These are phyloP conservation scores for Paraurostyla sp. DNA, from an alignment of 73 alveolate genomes.

Conservation along the genomic window DNA sequence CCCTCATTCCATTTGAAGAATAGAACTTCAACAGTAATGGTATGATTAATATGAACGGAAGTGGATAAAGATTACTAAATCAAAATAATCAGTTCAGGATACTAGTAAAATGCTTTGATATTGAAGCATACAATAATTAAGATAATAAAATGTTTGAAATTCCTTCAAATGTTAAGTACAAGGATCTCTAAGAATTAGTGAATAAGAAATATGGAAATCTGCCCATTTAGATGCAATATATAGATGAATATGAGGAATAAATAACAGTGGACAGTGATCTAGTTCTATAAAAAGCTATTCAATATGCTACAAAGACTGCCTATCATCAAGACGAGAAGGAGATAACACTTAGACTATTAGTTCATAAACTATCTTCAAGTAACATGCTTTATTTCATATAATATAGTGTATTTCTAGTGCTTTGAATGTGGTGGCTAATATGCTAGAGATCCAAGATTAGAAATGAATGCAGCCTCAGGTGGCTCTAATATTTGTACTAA, in stretches of 20 bases:
- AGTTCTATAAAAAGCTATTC: conserved; percentile 17
- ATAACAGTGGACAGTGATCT: conserved; percentile 43
- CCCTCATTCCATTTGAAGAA: conserved; percentile 20
- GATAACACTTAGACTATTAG: neutral
- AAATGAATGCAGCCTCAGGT: conserved; percentile 50
- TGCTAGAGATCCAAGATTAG: conserved; percentile 44
- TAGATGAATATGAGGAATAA: conserved; percentile 21
- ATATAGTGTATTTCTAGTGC: conserved; percentile 45
- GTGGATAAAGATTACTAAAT: no score
- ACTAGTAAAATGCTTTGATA: conserved; percentile 27
- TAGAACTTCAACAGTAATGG: neutral
- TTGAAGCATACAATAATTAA: neutral
- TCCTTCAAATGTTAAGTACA: conserved; percentile 27
- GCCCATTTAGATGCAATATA: conserved; percentile 27
- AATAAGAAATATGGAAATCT: conserved; percentile 5
- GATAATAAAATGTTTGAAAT: conserved; percentile 38
- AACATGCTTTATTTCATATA: neutral
- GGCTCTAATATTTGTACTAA: conserved; percentile 45
- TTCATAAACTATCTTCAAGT: conserved; percentile 41
- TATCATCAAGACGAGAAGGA: conserved; percentile 18
- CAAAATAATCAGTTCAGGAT: neutral
- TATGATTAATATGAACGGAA: no score
- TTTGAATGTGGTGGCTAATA: conserved; percentile 52
- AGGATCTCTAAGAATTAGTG: conserved; percentile 11
- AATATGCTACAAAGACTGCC: neutral